Base-by-base conservation (phyloP, 2,329 filamentous ascomycete species). In the Chaetothyriales sp. region DNA sequence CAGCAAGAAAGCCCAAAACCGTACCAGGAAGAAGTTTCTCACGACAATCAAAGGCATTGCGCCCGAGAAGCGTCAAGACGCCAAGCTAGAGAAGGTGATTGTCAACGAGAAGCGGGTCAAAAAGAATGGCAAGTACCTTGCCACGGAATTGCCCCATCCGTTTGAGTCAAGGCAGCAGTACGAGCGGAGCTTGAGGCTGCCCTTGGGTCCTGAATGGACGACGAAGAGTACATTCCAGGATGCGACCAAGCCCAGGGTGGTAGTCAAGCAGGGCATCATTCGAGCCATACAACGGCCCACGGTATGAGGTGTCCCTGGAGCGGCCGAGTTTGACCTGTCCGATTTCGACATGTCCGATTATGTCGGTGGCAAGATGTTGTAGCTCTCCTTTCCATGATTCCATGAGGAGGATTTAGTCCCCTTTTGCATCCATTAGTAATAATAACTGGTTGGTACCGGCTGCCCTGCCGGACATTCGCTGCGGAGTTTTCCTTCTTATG, bases 151-250 rank as follows among this genome's bases (percentile, higher is more conserved):
- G 48, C 92, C 92, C 48, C 86, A 94, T 69, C 83, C 82, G n/a
- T 97, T 89, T 68, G 90, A 95, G 74, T 87, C 78, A 25, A 78
- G 77, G 60, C 78, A 85, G 64, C 60, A 62, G 46, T 62, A 62
- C 48, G 92, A 98, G 74, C 76, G 90, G 48, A 86, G 85, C 58
- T 73, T 97, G 53, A 77, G 90, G 44, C 70, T 95, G 59, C 92
- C 92, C 1, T 80, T 97, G 55, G 92, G 92, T 1, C 87, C 85
- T 15, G 90, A 98, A 69, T 98, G 90, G 89, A 82, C 83, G 60
- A 97, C 90, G n/a, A 95, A 95, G 77, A 82, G 88, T 72, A 88
- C 85, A 13, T 92, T 92, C 77, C 89, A 97, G 73, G 81, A 85
- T 61, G 80, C 80, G 55, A 94, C 86, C 54, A 94, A 90, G 77